These are phyloP conservation scores for Quambalaria eucalypti DNA, from an alignment of 1,284 basidiomycete species.

Conservation along the genomic window DNA sequence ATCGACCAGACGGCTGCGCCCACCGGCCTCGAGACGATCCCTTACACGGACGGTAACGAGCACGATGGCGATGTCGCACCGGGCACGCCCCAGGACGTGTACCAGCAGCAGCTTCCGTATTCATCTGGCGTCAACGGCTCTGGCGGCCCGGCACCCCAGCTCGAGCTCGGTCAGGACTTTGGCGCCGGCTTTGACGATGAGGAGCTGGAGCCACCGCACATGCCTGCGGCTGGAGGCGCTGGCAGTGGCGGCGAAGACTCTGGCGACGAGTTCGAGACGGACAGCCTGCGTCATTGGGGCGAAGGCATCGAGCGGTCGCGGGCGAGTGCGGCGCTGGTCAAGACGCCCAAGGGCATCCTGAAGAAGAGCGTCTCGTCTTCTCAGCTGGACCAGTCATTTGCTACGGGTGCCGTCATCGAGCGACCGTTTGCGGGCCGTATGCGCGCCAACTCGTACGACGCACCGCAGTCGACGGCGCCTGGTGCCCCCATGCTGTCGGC, in stretches of 20 bases:
- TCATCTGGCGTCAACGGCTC: neutral
- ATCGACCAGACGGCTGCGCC: conserved; percentile 5
- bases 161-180: conserved; percentile 50
- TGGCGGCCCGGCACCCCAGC: neutral
- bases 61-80: neutral
- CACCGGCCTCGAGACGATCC: conserved; percentile 29
- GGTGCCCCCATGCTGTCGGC: conserved; percentile 28
- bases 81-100: neutral
- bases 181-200: conserved; percentile 60
- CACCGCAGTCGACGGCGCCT: conserved; percentile 20
- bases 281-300: conserved; percentile 50
- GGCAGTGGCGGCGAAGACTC: conserved; percentile 42
- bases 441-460: conserved; percentile 48
- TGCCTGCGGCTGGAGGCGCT: conserved; percentile 50
- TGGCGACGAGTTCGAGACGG: conserved; percentile 53
- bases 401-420: conserved; percentile 8
- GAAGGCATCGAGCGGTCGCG: conserved; percentile 60
- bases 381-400: conserved; percentile 13
- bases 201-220: conserved; percentile 64
- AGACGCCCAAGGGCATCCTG: conserved; percentile 73
- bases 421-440: conserved; percentile 38
- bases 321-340: conserved; percentile 57
- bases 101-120: neutral
- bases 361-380: conserved; percentile 52
- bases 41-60: conserved; percentile 11